These are phyloP conservation scores for Helminthosporium solani DNA, from an alignment of 2,329 filamentous ascomycete species.

Conservation along the genomic window DNA sequence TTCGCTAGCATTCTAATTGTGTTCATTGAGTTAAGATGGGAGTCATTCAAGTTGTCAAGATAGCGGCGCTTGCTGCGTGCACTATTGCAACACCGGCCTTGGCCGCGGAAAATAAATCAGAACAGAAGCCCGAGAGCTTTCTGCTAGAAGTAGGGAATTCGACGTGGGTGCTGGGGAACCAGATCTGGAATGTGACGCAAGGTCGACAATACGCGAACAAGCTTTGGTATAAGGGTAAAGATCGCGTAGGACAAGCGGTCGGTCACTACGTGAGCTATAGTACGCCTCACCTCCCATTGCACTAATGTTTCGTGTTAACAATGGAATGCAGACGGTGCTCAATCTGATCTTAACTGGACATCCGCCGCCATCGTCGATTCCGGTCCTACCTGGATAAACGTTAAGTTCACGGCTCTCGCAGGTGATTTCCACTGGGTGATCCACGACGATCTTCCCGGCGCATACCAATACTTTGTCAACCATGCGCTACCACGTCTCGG, in stretches of 20 bases:
- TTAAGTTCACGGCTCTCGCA: slow-evolving; percentile 50
- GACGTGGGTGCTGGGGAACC: slow-evolving; percentile 44
- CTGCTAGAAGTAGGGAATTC: slow-evolving; percentile 35
- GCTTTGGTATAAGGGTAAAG: slow-evolving; percentile 45
- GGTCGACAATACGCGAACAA: slow-evolving; percentile 42
- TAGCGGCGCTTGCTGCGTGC: slow-evolving; percentile 17
- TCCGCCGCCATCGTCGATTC: slow-evolving; percentile 47
- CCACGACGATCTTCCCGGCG: slow-evolving; percentile 50
- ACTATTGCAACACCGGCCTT: slow-evolving; percentile 14
- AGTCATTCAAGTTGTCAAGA: slow-evolving; percentile 15
- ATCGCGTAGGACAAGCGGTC: slow-evolving; percentile 44
- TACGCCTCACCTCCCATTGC: slow-evolving; percentile 19
- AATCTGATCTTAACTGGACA: slow-evolving; percentile 51
- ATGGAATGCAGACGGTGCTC: slow-evolving; percentile 46
- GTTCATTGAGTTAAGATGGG: slow-evolving; percentile 11
- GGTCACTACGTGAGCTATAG: slow-evolving; percentile 51
- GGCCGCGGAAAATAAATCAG: slow-evolving; percentile 18
- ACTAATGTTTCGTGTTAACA: slow-evolving; percentile 1
- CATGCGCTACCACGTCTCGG: slow-evolving; percentile 50
- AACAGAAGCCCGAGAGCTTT: slow-evolving; percentile 30
- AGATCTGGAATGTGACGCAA: slow-evolving; percentile 47
- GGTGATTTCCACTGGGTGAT: slow-evolving; percentile 57
- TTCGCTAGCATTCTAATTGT: not conserved
- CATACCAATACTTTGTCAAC: slow-evolving; percentile 59
- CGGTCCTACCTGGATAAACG: slow-evolving; percentile 49